Conservation (phyloP, 305 asterid species). For the Fraxinus dipetala region DNA sequence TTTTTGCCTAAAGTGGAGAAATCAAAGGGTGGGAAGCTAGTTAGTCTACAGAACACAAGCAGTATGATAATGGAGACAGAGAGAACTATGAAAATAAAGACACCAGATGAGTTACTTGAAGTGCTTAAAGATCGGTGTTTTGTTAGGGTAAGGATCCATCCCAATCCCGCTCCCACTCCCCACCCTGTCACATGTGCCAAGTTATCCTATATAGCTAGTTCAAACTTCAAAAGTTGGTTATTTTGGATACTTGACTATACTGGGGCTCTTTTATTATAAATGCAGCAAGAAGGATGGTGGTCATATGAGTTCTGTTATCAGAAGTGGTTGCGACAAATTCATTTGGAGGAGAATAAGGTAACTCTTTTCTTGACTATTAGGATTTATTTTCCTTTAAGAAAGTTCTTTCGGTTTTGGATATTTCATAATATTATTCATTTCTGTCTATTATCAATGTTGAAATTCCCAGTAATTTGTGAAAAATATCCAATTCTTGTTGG, state of each 20-base stretch:
- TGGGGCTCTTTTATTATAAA: conserved; percentile 21
- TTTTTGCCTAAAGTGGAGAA: conserved; percentile 85
- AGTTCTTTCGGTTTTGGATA: conserved; percentile 9
- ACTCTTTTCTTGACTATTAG: conserved; percentile 2
- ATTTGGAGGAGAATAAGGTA: conserved; percentile 93
- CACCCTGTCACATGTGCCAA: neutral
- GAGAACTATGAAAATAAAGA: conserved; percentile 67
- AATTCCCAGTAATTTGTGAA: neutral
- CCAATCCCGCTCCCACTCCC: neutral
- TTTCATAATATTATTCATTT: conserved; percentile 9
- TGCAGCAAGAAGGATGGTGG: conserved; percentile 99
- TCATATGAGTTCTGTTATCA: conserved; percentile 92
- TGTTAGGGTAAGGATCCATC: conserved; percentile 57
- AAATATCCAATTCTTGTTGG: neutral
- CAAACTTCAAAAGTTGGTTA: conserved; percentile 7
- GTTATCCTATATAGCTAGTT: neutral
- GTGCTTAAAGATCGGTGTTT: conserved; percentile 83
- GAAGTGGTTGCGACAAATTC: conserved; percentile 77
- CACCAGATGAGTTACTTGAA: conserved; percentile 96
- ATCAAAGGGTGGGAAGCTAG: conserved; percentile 68
- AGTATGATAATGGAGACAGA: conserved; percentile 89
- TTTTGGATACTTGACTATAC: neutral
- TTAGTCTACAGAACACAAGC: conserved; percentile 73
- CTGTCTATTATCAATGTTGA: neutral
- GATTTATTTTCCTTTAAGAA: neutral